These are phyloP conservation scores for Prillingera fragicola DNA, from an alignment of 1,284 basidiomycete genomes.

Conservation along the genomic window DNA sequence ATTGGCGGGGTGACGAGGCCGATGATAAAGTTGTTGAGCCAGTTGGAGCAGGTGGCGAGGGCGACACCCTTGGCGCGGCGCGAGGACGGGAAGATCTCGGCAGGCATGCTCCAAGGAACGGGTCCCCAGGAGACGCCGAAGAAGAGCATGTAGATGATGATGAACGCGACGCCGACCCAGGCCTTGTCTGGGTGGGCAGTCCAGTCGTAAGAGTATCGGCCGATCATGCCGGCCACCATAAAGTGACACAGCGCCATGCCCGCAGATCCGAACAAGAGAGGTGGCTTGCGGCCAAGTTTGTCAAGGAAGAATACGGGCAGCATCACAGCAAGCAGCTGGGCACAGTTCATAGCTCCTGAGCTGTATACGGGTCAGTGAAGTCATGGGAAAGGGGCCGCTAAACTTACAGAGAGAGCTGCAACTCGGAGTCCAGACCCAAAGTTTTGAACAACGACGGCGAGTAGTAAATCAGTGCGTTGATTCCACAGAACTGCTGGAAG, in stretches of 20 bases:
- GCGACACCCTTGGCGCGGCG: conserved; percentile 39
- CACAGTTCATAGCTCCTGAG: conserved; percentile 43
- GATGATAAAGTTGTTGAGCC: conserved; percentile 78
- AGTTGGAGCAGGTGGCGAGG: conserved; percentile 22
- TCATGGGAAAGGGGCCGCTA: too few relatives aligned
- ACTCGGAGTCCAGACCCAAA: conserved; percentile 34
- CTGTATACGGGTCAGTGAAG: too few relatives aligned
- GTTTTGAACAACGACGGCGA: conserved; percentile 37
- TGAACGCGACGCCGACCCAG: conserved; percentile 27
- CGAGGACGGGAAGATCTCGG: conserved; percentile 26
- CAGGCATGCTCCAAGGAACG: conserved; percentile 34
- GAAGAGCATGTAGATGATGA: conserved; percentile 22
- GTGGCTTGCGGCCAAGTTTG: conserved; percentile 39
- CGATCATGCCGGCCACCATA: conserved; percentile 30
- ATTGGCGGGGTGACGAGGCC: conserved; percentile 31
- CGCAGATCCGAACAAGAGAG: conserved; percentile 28
- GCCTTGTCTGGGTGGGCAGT: conserved; percentile 16
- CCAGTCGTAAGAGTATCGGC: conserved; percentile 21
- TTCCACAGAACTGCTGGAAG: conserved; percentile 31
- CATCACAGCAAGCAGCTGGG: conserved; percentile 37
- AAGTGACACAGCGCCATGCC: conserved; percentile 19
- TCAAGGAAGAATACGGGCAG: conserved; percentile 43
- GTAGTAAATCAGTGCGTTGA: conserved; percentile 35
- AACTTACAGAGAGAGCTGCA: conserved; percentile 28
- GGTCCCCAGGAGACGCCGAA: conserved; percentile 20